Evolutionary conservation across 2,329 filamentous ascomycete species (phyloP), one percentile per base, ranked within the genome.

Genomic region (Pestalotiopsis sp.): DNA sequence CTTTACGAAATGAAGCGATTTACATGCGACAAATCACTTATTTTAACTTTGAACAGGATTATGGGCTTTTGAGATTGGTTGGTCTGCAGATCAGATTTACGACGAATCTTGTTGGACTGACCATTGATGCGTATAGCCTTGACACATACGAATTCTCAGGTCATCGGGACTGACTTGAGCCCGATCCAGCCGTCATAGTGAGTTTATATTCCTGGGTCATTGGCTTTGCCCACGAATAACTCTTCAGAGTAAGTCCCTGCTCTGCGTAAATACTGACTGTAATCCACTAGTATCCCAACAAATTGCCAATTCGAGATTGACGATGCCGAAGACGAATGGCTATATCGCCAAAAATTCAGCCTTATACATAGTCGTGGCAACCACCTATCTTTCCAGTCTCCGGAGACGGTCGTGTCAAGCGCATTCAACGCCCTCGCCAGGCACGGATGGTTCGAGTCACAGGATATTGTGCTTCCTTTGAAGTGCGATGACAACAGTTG

Each of bases 221-320:
- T n/a, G 5, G 4, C 3, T 17, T 20, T 52, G 20, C n/a, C 44
- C 17, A 22, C 7, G 17, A 52, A 52, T n/a, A n/a, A n/a, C 14
- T 52, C 44, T 20, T n/a, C 44, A 58, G 20, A 22, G 14, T 62
- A 22, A 17, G 22, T 4, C 58, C 11, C 20, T 35, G 20, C 10
- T 14, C 26, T 20, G 10, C 6, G 14, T 22, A 17, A 4, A 20
- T 39, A 22, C 61, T 64, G 40, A 64, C 26, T 14, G 6, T 11
- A 3, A 13, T 4, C 9, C 13, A 55, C 6, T 39, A 69, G 68
- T 9, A 65, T 68, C 40, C 68, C 68, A n/a, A 22, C 35, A 6
- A 69, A 69, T 39, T 69, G 66, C 52, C 57, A 66, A 13, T 69
- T 69, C 40, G 68, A 69, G 40, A 67, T 69, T 22, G 68, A 69